phyloP scores from a whole-genome alignment of 2,329 filamentous ascomycete genomes.

The Fusarium sp. region DNA sequence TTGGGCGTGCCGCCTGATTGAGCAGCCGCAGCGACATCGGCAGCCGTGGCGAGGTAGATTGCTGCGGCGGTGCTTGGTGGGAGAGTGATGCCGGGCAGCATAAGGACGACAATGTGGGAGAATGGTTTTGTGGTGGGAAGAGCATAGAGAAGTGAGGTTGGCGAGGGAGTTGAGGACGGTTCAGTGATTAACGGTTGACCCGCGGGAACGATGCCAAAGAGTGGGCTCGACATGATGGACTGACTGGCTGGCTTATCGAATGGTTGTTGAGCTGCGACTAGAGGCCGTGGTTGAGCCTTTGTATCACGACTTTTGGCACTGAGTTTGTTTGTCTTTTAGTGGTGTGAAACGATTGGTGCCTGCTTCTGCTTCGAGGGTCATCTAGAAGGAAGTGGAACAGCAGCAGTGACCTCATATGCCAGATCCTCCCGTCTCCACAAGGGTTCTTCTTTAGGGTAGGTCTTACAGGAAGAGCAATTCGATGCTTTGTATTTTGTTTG shows the following conservation, averaged over 20 bases:
- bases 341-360: conserved; percentile 36
- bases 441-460: conserved; percentile 24
- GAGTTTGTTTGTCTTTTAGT: conserved; percentile 23
- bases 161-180: conserved; percentile 62
- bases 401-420: conserved; percentile 25
- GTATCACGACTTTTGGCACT: conserved; percentile 12
- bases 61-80: conserved; percentile 82
- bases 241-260: not conserved
- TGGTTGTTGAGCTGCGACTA: no score
- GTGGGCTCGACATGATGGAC: conserved; percentile 44
- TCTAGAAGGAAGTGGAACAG: conserved; percentile 34
- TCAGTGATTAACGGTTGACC: conserved; percentile 65
- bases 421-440: not conserved
- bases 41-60: conserved; percentile 78
- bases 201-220: conserved; percentile 69
- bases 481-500: not conserved
- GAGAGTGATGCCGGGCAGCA: conserved; percentile 79
- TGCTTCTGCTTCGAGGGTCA: conserved; percentile 25
- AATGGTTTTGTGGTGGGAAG: conserved; percentile 64
- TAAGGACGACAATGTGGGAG: conserved; percentile 87
- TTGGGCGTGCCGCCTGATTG: conserved; percentile 58
- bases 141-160: conserved; percentile 65
- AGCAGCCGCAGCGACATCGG: conserved; percentile 52
- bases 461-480: not conserved
- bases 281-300: conserved; percentile 2